Conservation (phyloP, 2,329 filamentous ascomycete species). For the Simplicillium sp. region DNA sequence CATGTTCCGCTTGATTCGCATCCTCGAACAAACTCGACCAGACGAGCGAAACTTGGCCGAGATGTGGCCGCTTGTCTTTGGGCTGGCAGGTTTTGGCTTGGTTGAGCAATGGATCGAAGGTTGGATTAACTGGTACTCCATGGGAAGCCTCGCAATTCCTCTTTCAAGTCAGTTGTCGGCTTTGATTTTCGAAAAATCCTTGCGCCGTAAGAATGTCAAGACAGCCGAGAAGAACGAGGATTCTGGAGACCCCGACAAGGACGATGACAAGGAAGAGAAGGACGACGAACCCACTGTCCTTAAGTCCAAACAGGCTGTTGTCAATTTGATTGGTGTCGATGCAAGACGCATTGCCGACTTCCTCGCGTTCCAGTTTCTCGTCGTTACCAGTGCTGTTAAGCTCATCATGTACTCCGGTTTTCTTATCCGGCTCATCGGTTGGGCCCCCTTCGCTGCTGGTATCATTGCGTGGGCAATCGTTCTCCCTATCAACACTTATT, state of each 20-base stretch:
- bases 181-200: conserved; percentile 67
- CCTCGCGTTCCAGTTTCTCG: conserved; percentile 54
- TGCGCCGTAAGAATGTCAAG: conserved; percentile 70
- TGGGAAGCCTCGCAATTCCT: conserved; percentile 52
- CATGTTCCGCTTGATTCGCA: conserved; percentile 54
- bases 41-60: conserved; percentile 37
- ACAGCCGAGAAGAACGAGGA: conserved; percentile 35
- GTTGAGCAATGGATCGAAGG: conserved; percentile 51
- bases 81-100: conserved; percentile 51
- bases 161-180: conserved; percentile 61
- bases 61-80: conserved; percentile 60
- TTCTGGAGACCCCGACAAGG: conserved; percentile 23
- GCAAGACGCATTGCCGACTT: conserved; percentile 61
- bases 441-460: conserved; percentile 57
- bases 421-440: conserved; percentile 61
- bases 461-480: conserved; percentile 54
- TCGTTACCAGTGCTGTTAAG: conserved; percentile 53
- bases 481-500: conserved; percentile 59
- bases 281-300: conserved; percentile 24
- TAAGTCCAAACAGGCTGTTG: conserved; percentile 55
- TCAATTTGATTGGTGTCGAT: conserved; percentile 74
- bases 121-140: conserved; percentile 58
- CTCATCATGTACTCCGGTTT: conserved; percentile 58
- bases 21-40: conserved; percentile 46
- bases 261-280: conserved; percentile 39